phyloP scores from a whole-genome alignment of 2,329 filamentous ascomycete genomes.

The Fusarium penzigii region DNA sequence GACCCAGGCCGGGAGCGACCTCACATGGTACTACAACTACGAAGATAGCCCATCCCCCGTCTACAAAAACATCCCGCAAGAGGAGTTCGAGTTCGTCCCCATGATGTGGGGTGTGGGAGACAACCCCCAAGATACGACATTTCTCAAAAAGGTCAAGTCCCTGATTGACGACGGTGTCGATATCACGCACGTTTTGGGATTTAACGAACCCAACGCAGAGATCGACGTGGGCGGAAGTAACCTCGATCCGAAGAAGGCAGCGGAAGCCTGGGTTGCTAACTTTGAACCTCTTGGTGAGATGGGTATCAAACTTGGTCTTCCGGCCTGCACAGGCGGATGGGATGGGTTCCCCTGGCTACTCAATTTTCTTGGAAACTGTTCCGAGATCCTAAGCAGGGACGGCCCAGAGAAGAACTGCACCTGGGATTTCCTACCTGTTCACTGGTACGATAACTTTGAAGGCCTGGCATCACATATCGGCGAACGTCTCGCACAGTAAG shows the following conservation, averaged over 20 bases:
- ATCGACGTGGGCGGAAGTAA: conserved; percentile 60
- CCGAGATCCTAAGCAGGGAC: conserved; percentile 52
- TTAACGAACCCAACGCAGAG: conserved; percentile 76
- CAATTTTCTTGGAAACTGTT: conserved; percentile 66
- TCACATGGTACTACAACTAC: conserved; percentile 91
- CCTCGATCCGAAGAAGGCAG: conserved; percentile 61
- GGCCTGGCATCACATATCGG: conserved; percentile 70
- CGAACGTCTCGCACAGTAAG: conserved; percentile 41
- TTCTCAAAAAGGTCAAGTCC: conserved; percentile 58
- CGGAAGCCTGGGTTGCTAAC: conserved; percentile 68
- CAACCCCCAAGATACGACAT: conserved; percentile 54
- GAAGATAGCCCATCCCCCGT: conserved; percentile 53
- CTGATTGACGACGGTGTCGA: conserved; percentile 55
- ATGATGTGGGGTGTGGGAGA: conserved; percentile 72
- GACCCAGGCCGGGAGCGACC: conserved; percentile 53
- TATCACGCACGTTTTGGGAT: conserved; percentile 69
- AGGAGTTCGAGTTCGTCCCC: conserved; percentile 71
- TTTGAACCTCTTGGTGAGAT: conserved; percentile 67
- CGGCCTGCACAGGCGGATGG: conserved; percentile 65
- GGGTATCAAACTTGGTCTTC: conserved; percentile 69
- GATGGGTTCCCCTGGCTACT: conserved; percentile 66
- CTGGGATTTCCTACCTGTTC: conserved; percentile 63
- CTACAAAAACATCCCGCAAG: conserved; percentile 50
- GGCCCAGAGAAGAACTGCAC: conserved; percentile 53
- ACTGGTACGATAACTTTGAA: conserved; percentile 71